Evolutionary conservation across 192 early-diverging fungal species (phyloP).

Genomic region (Helicostylum pulchrum): DNA sequence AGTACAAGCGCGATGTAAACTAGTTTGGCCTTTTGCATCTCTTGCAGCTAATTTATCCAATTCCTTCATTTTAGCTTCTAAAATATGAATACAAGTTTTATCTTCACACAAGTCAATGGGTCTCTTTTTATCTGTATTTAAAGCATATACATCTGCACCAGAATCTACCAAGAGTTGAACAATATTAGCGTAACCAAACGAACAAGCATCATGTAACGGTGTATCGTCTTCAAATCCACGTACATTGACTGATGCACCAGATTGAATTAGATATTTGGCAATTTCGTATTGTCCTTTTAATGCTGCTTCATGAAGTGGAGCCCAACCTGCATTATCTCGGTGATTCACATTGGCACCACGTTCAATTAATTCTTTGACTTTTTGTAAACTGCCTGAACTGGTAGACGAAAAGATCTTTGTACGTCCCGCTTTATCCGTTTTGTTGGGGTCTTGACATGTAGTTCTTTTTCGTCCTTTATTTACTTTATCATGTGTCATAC

Average conservation of each 20-base stretch:
- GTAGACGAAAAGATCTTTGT: constrained; percentile 51
- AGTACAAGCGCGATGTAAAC: constrained; percentile 47
- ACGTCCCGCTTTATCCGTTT: constrained; percentile 46
- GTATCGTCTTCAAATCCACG: constrained; percentile 66
- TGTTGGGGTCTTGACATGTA: constrained; percentile 27
- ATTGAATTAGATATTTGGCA: constrained; percentile 49
- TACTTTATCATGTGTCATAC: no score
- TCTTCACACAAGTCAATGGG: constrained; percentile 49
- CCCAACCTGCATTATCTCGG: constrained; percentile 66
- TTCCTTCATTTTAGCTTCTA: constrained; percentile 33
- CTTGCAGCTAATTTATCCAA: constrained; percentile 35
- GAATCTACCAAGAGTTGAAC: constrained; percentile 45
- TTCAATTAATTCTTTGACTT: constrained; percentile 49
- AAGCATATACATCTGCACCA: constrained; percentile 57
- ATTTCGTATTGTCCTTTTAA: constrained; percentile 47
- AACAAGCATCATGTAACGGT: constrained; percentile 61
- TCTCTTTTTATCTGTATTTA: constrained; percentile 41
- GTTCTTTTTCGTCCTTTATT: neutral
- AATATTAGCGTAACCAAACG: constrained; percentile 45
- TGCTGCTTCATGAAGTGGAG: constrained; percentile 57
- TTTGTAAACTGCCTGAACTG: constrained; percentile 57
- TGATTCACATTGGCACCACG: constrained; percentile 61
- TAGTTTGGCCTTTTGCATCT: constrained; percentile 48
- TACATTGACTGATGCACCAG: constrained; percentile 54
- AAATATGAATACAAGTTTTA: constrained; percentile 38